Base-by-base conservation (phyloP, 2,329 filamentous ascomycete species). In the Dryadomyces quercivorus region DNA sequence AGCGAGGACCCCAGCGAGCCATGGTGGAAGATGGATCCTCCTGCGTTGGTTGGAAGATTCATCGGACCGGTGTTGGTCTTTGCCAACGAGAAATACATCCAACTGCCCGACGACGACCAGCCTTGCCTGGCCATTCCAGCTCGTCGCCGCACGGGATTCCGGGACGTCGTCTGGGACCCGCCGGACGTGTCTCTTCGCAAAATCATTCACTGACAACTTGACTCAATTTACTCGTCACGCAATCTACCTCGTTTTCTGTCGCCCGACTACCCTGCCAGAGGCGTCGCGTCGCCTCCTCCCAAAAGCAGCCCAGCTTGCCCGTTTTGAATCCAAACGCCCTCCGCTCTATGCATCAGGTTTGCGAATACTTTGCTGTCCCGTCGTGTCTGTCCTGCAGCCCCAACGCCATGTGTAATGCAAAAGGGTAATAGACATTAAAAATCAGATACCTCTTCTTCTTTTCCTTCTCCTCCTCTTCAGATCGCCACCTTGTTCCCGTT, bases 131-230 rank as follows among this genome's bases (percentile, higher is more conserved):
- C 13, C 15, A 47, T 61, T 26, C 60, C 62, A 1, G 62, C 63
- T 5, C 64, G 66, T 52, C 62, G 59, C 16, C 63, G 66, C 52
- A 55, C 61, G 22, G 62, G 61, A 15, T 58, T 69, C 51, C 65
- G 65, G 36, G 68, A 70, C 31, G 61, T 70, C 20, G 64, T 72
- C 5, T 70, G 68, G 69, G 69, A 71, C 56, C 67, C 69, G 16
- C 69, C 67, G 1, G 65, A 65, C 20, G 31, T 55, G 15, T 43
- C 43, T 2, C 45, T 61, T 21, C 61, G 57, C 16, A 40, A 20
- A 3, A 36, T 59, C 63, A 64, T 68, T 60, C 65, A 15, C 52
- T 31, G 16, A n/a, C 21, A 20, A n/a, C 26, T 31, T 31, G 26
- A 31, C 26, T 31, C 26, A 31, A 31, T 31, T 31, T 31, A 31